Percentiles rank a stretch among this genome's conserved stretches.
These are phyloP conservation scores for Thermomucor indicae-seudaticae DNA, from an alignment of 371 early-diverging fungal genomes.

Conservation along the genomic window DNA sequence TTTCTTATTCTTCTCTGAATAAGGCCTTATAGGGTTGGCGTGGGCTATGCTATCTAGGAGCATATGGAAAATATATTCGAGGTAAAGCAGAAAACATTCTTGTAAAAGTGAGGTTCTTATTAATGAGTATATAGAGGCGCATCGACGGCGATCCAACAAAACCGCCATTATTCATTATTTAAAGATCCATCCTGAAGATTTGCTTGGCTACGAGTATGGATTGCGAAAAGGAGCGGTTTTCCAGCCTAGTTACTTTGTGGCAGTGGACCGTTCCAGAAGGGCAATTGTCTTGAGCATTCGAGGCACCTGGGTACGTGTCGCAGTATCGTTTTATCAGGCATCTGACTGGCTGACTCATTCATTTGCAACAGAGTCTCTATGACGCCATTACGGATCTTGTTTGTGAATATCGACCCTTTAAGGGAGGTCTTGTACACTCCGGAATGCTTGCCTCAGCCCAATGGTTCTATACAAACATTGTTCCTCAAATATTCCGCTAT, in stretches of 20 bases:
- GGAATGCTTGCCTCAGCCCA: conserved; percentile 79
- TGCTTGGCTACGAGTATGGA: conserved; percentile 76
- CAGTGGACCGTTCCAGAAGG: conserved; percentile 61
- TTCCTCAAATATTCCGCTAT: conserved; percentile 60
- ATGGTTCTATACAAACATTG: conserved; percentile 70
- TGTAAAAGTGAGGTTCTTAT: conserved; percentile 23
- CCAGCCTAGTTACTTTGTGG: conserved; percentile 78
- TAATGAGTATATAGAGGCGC: conserved; percentile 31
- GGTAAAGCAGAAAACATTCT: conserved; percentile 8
- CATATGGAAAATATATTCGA: conserved; percentile 46
- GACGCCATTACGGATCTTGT: conserved; percentile 77
- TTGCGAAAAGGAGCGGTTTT: conserved; percentile 65
- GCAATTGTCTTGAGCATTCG: conserved; percentile 76
- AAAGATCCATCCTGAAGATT: conserved; percentile 60
- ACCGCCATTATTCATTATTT: conserved; percentile 68
- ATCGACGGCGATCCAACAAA: conserved; percentile 55
- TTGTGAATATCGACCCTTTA: conserved; percentile 82
- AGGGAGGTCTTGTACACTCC: conserved; percentile 79
- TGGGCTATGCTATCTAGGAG: conserved; percentile 43
- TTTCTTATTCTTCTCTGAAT: not conserved
- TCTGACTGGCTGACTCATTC: too few species aligned
- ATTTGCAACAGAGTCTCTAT: conserved; percentile 48
- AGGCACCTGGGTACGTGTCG: conserved; percentile 76
- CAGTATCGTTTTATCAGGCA: too few species aligned
- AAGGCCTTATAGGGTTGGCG: conserved; percentile 36